Conservation (phyloP, 2,329 filamentous ascomycete species). For the Fusarium sp. region DNA sequence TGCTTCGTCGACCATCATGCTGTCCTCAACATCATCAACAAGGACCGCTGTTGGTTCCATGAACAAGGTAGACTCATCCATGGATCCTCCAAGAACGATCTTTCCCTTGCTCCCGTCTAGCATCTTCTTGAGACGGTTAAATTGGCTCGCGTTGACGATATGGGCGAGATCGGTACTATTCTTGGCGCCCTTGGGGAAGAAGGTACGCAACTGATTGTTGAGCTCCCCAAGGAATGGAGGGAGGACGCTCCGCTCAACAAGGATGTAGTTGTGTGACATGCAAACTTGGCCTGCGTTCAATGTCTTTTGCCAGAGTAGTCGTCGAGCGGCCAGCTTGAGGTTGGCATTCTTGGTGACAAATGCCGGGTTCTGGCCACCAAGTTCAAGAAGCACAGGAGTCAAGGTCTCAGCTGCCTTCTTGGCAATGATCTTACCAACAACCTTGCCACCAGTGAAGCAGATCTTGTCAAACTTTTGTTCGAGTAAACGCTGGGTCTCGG, state of each 20-base stretch:
- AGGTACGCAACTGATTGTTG: slow-evolving; percentile 75
- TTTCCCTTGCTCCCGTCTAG: slow-evolving; percentile 85
- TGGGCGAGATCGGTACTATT: slow-evolving; percentile 81
- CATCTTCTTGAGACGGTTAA: slow-evolving; percentile 87
- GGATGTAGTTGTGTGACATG: slow-evolving; percentile 90
- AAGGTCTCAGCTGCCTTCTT: slow-evolving; percentile 90
- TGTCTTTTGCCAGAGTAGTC: slow-evolving; percentile 89
- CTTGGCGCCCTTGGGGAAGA: slow-evolving; percentile 85
- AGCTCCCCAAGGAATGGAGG: slow-evolving; percentile 79
- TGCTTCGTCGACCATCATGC: slow-evolving; percentile 85
- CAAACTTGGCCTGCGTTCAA: slow-evolving; percentile 92
- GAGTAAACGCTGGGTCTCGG: slow-evolving; percentile 83
- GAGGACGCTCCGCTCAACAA: slow-evolving; percentile 81
- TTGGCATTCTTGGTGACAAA: slow-evolving; percentile 89
- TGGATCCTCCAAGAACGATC: slow-evolving; percentile 86
- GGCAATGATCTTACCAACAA: slow-evolving; percentile 86
- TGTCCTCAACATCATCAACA: slow-evolving; percentile 74
- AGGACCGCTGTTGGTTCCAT: slow-evolving; percentile 95
- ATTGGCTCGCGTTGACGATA: slow-evolving; percentile 84
- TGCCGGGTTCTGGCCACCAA: slow-evolving; percentile 91
- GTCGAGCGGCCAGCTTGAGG: slow-evolving; percentile 80
- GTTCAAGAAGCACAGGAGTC: slow-evolving; percentile 88
- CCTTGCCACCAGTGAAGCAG: slow-evolving; percentile 87
- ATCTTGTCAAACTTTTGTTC: slow-evolving; percentile 98
- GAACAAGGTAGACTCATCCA: slow-evolving; percentile 82